These are phyloP conservation scores for Hypoxylon fragiforme DNA, from an alignment of 495 filamentous ascomycete species.

Conservation along the genomic window DNA sequence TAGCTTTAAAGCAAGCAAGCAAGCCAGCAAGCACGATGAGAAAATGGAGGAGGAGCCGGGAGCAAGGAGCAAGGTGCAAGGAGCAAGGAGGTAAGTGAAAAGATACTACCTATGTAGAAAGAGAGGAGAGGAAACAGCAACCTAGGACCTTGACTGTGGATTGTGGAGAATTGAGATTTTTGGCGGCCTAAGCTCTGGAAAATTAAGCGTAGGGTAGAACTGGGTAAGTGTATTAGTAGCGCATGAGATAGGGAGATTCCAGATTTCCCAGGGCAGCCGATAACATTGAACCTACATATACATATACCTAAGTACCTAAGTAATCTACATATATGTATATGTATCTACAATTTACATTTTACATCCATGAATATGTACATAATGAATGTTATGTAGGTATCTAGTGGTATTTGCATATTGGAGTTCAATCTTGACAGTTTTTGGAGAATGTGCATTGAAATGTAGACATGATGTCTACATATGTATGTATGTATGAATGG, in stretches of 20 bases:
- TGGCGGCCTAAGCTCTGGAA: slow-evolving; percentile 35
- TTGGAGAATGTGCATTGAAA: no score
- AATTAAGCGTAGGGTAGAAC: slow-evolving; percentile 30
- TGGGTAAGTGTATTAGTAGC: slow-evolving; percentile 16
- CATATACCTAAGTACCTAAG: no score
- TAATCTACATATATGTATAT: background rate
- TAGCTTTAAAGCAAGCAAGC: slow-evolving; percentile 18
- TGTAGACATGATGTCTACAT: no score
- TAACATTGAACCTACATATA: slow-evolving; percentile 12
- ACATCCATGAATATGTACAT: background rate
- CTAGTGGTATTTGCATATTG: no score
- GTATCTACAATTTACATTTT: background rate
- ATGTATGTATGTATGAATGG: background rate
- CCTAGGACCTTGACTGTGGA: slow-evolving; percentile 25
- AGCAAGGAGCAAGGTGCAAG: slow-evolving; percentile 21
- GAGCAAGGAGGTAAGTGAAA: background rate
- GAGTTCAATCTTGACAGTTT: no score
- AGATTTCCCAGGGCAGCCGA: slow-evolving; percentile 23
- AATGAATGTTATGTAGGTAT: no score
- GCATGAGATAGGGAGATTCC: slow-evolving; percentile 36
- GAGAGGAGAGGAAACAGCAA: slow-evolving; percentile 1
- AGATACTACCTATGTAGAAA: slow-evolving; percentile 10
- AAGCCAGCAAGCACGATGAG: slow-evolving; percentile 27
- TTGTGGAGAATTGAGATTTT: slow-evolving; percentile 37
- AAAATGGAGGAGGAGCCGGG: slow-evolving; percentile 10